These are phyloP conservation scores for Nephelium lappaceum DNA, from an alignment of 345 rosid genomes.

Conservation along the genomic window DNA sequence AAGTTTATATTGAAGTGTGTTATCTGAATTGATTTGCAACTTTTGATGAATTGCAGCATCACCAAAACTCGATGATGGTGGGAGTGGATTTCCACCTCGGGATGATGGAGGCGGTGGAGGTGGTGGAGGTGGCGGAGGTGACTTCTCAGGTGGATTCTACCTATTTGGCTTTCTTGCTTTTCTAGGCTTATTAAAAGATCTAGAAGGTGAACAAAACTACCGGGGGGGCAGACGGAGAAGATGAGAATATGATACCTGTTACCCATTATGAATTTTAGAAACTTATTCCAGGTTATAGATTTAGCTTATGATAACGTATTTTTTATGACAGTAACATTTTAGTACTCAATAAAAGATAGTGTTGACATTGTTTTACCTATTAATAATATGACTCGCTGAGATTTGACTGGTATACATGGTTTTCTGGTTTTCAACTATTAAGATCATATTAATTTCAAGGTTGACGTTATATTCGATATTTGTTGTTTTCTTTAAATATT, in stretches of 20 bases:
- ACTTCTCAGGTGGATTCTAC: conserved; percentile 90
- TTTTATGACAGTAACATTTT: neutral
- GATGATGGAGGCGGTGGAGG: conserved; percentile 88
- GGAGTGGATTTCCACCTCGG: conserved; percentile 77
- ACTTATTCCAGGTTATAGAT: neutral
- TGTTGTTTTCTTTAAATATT: no score
- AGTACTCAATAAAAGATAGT: no score
- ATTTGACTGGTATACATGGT: no score
- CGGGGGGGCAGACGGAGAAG: conserved; percentile 51
- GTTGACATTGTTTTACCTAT: neutral
- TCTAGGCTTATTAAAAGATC: conserved; percentile 80
- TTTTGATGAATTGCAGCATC: conserved; percentile 52
- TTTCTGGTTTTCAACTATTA: no score
- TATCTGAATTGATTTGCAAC: neutral
- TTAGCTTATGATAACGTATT: neutral
- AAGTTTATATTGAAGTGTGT: neutral
- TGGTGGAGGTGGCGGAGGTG: conserved; percentile 91
- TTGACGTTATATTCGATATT: no score
- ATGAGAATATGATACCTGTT: conserved; percentile 22
- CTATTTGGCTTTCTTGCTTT: conserved; percentile 88
- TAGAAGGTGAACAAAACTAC: conserved; percentile 68
- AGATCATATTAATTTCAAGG: no score
- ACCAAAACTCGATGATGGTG: conserved; percentile 78
- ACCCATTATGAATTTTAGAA: neutral
- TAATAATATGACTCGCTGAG: neutral